Base-by-base conservation (phyloP, 306 rosid species). In the Datisca glomerata region DNA sequence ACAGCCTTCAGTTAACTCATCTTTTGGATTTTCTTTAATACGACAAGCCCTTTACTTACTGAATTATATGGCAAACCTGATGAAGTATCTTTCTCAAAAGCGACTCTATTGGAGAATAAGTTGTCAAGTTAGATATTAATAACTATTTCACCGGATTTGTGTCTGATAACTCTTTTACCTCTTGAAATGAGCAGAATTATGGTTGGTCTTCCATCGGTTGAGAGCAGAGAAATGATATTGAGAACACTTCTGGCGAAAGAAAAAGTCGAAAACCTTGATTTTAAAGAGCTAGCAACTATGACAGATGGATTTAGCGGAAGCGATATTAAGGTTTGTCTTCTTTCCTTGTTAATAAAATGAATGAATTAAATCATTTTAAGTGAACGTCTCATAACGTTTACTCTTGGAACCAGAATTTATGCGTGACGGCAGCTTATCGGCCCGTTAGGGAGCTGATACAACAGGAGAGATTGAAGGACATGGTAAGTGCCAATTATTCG, bases 281-380 rank as follows among this genome's bases (percentile, higher is more conserved):
- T 64, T 35, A 74, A 74, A 51, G 87, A 74, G 63, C 82, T 79
- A 31, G 78, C 82, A 42, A 8, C 53, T 36, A 67, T 74, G 74
- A 79, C 83, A 19, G 79, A 74, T 61, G 98, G 98, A 43, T 89
- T 54, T 27, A 89, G 77, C 63, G 95, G 95, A 57, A 89, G 95
- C 56, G 98, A 89, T 61, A 93, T 89, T 7, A 89, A 84, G 95
- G 98, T 84, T 38, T 48, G 51, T 23, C 47, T 70, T 32, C 34
- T 41, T 19, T 35, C 24, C 43, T 47, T 24, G 5, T 8, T 24
- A 21, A 13, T 33, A 18, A 3, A 50, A 52, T 37, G 49, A 40
- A 21, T 48, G 43, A 43, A 4, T 12, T 24, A 1, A 5, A 21
- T 45, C 24, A 12, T 53, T 19, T 40, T 40, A 19, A 32, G 11